phyloP scores from a whole-genome alignment of 1,284 basidiomycete species.

The Cutaneotrichosporon cavernicola region DNA sequence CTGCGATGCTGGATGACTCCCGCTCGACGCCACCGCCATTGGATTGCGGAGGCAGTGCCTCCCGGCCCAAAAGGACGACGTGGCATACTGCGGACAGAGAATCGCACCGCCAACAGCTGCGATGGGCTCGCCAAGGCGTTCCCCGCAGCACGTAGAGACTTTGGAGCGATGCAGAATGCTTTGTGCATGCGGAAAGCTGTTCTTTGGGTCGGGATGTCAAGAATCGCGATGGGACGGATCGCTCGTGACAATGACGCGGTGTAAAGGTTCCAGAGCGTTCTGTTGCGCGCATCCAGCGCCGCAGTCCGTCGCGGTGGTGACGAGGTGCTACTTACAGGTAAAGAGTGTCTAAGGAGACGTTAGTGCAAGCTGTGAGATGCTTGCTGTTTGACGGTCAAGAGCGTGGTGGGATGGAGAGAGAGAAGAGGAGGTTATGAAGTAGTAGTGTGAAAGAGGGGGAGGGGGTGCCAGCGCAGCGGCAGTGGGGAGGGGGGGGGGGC shows the following conservation, averaged over 20 bases:
- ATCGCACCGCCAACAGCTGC: conserved; percentile 3
- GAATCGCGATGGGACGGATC: background rate
- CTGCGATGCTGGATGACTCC: background rate
- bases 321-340: conserved; percentile 9
- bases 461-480: background rate
- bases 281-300: background rate
- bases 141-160: background rate
- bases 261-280: background rate
- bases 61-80: background rate
- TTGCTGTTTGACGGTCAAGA: conserved; percentile 3
- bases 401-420: conserved; percentile 11
- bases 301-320: background rate
- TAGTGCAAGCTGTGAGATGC: conserved; percentile 6
- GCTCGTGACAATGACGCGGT: background rate
- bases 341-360: conserved; percentile 5
- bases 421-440: conserved; percentile 8
- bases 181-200: background rate
- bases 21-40: background rate
- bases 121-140: background rate
- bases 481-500: conserved; percentile 17
- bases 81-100: conserved; percentile 7
- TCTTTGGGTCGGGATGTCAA: background rate
- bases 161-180: background rate
- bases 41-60: conserved; percentile 9
- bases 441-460: conserved; percentile 15